Base-by-base conservation (phyloP, 176 grass and related monocot genomes). In the Echinochloa phyllopogon region DNA sequence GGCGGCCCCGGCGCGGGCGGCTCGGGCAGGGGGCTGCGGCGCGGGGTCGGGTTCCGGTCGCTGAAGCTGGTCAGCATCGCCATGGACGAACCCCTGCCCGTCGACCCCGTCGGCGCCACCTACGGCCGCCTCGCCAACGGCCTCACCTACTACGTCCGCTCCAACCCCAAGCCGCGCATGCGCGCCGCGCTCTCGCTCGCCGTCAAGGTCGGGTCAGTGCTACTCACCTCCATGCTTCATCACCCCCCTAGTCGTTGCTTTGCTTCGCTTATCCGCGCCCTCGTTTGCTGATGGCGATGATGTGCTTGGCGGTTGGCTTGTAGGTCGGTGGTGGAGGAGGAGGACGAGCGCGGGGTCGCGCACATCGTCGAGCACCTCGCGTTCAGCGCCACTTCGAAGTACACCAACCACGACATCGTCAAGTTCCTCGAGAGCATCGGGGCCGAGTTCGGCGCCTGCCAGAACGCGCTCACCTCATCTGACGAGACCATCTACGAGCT, bases 381-480 rank as follows among this genome's bases (percentile, higher is more conserved):
- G 52, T 99, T 99, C 88, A 99, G 96, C 78, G 96, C 96, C 14
- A 99, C 96, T 15, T 76, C 93, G 62, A 91, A 88, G 60, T 99
- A 99, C 83, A 94, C 91, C 27, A 99, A 99, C 73, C 96, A 99
- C 75, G 96, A 99, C 83, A 99, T 99, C 56, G 81, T 99, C 71
- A 99, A 92, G 82, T 99, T 99, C 88, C 90, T 99, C 47, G 96
- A 99, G 92, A 99, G 96, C 88, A 99, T 99, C 36, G 96, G 96
- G 10, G 94, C 96, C 48, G 96, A 99, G 77, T 99, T 99, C 72
- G 94, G 94, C 65, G 91, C 96, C 29, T 99, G 96, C 52, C 96
- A 99, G 86, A 99, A 99, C 89, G 96, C 96, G 52, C 88, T 99
- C 65, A 99, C 96, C 18, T 99, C 94, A 20, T 96, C 96, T 5